phyloP scores from a whole-genome alignment of 83 land plant genomes.

The Picea engelmannii region DNA sequence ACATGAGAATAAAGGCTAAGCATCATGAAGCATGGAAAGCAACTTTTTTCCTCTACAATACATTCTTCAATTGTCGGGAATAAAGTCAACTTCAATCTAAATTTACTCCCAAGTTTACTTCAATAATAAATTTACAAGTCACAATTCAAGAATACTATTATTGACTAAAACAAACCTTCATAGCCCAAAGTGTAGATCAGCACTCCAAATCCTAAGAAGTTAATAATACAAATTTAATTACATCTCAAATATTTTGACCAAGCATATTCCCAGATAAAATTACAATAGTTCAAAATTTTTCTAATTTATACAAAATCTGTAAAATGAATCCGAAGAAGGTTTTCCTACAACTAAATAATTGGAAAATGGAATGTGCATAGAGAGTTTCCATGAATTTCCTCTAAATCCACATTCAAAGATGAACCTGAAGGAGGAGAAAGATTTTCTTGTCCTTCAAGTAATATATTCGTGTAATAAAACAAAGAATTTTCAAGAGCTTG shows the following conservation, averaged over 20 bases:
- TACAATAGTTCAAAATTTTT: neutral
- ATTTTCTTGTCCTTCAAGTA: too few relatives aligned
- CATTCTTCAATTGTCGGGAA: neutral
- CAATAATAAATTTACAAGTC: neutral
- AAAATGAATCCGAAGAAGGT: neutral
- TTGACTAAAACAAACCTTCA: neutral
- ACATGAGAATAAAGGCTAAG: neutral
- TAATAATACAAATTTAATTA: neutral
- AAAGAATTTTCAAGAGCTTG: conserved; percentile 1
- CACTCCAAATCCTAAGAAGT: neutral
- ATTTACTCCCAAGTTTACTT: neutral
- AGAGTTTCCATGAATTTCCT: neutral
- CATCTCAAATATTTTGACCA: neutral
- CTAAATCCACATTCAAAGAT: neutral
- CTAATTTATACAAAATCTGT: neutral
- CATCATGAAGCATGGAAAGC: neutral
- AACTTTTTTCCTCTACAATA: neutral
- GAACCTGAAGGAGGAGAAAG: too few relatives aligned
- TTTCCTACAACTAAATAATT: too few relatives aligned
- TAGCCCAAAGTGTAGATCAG: neutral
- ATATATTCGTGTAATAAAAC: conserved; percentile 1
- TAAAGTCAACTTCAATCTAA: too few relatives aligned
- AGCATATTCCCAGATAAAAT: neutral
- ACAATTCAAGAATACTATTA: neutral
- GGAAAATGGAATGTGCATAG: neutral